Evolutionary conservation across 805 yeast species (phyloP).

Genomic region (Candida pseudofarinosa): DNA sequence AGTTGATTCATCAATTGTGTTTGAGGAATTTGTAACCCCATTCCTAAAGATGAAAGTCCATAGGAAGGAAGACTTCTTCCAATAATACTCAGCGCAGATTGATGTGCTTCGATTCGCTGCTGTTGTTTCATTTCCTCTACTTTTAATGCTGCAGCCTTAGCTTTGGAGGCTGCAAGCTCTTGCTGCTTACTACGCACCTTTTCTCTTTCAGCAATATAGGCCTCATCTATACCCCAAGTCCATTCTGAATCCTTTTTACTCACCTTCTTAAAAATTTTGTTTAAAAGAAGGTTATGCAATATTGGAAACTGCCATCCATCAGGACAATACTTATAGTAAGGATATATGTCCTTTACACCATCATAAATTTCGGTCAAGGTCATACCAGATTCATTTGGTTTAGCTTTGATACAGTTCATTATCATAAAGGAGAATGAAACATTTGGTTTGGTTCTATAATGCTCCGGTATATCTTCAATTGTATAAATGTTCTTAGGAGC

Average conservation of each 20-base stretch:
- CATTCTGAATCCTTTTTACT: conserved; percentile 63
- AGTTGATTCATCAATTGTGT: conserved; percentile 18
- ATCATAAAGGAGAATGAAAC: conserved; percentile 78
- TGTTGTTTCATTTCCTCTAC: conserved; percentile 49
- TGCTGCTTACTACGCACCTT: conserved; percentile 59
- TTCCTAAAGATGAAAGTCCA: conserved; percentile 13
- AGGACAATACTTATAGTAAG: conserved; percentile 88
- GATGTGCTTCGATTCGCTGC: conserved; percentile 32
- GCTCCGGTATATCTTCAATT: conserved; percentile 84
- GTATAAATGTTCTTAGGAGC: conserved; percentile 62
- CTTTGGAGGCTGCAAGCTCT: conserved; percentile 58
- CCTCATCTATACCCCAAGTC: conserved; percentile 91
- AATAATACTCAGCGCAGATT: conserved; percentile 18
- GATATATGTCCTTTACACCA: conserved; percentile 81
- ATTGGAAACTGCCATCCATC: conserved; percentile 98
- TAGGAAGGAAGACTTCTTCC: conserved; percentile 23
- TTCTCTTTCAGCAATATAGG: conserved; percentile 78
- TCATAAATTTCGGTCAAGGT: conserved; percentile 66
- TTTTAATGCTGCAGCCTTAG: conserved; percentile 51
- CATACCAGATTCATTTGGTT: conserved; percentile 68
- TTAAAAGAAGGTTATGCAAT: conserved; percentile 81
- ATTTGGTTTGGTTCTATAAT: conserved; percentile 79
- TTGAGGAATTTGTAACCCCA: conserved; percentile 20
- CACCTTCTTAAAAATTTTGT: conserved; percentile 78
- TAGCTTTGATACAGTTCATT: conserved; percentile 69